Conservation (phyloP, 352 stramenopile genomes). For the Phytopythium ostracodes region DNA sequence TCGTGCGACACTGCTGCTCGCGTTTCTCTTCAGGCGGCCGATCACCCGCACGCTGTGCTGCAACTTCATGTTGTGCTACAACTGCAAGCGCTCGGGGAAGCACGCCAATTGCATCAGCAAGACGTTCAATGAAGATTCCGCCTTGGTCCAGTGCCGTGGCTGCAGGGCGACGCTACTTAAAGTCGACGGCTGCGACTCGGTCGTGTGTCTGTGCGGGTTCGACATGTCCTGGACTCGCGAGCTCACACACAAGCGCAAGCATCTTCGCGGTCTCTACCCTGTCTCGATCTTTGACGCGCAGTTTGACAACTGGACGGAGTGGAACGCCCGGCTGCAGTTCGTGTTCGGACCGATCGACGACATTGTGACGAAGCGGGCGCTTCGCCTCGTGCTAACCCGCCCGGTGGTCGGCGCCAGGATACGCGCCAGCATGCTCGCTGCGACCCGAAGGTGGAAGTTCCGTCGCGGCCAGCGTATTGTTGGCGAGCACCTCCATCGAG, state of each 20-base stretch:
- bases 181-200: conserved; percentile 40
- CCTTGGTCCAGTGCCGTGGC: conserved; percentile 31
- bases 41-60: conserved; percentile 35
- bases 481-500: background rate
- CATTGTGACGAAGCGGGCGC: background rate
- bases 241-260: conserved; percentile 8
- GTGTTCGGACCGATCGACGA: background rate
- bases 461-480: background rate
- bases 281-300: conserved; percentile 25
- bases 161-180: conserved; percentile 42
- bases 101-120: conserved; percentile 16
- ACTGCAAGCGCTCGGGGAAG: conserved; percentile 35
- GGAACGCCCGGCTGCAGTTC: background rate
- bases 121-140: conserved; percentile 15
- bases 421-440: background rate
- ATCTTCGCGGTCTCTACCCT: conserved; percentile 13
- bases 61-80: conserved; percentile 33
- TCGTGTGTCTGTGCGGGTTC: conserved; percentile 43
- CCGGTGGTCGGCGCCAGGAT: background rate
- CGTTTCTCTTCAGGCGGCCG: conserved; percentile 23
- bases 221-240: conserved; percentile 34
- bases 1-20: conserved; percentile 30
- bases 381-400: background rate
- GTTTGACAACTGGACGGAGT: conserved; percentile 13
- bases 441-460: background rate